Evolutionary conservation across 2,329 filamentous ascomycete species (phyloP), one percentile per base, ranked within the genome.

Genomic region (Penicillium sp.): DNA sequence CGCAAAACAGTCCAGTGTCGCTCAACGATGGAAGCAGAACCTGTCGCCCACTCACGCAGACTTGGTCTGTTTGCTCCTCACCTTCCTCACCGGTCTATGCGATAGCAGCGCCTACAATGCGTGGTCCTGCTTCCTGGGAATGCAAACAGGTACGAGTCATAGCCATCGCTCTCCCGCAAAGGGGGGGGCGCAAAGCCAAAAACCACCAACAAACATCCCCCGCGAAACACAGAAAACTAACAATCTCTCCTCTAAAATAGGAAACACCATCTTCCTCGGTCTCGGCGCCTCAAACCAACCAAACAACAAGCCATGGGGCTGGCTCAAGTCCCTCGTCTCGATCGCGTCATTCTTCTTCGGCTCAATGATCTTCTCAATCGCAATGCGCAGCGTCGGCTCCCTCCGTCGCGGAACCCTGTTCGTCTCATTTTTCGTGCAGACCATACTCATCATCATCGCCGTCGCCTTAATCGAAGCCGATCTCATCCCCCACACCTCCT

Each of bases 201-300:
- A 31, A 17, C n/a, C 19, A 27, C 4, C 12, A 15, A 19, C 19
- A 42, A 21, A 45, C 9, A 5, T 2, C 45, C 25, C 12, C 41
- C 37, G 9, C 37, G 8, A 49, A 19, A 31, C 21, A n/a, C 33
- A 37, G 15, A 21, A 46, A 27, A 23, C 47, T 54, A 43, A 61
- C 23, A 17, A 19, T 12, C 35, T 23, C 50, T 29, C 6, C 38
- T 33, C 38, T 2, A 33, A 33, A 43, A 47, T 56, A 79, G 77
- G 77, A 60, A 79, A 80, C 62, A 79, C 78, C 31, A 71, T 80
- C 59, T 79, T 80, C 70, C 72, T 79, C 50, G 78, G 76, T 21
- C 74, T 80, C 6, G 78, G 78, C 37, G 73, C 78, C 25, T 75
- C 75, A 6, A 71, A 72, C 33, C 74, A 75, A 53, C 76, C 77